Percentiles rank a stretch among this genome's conserved stretches.
Evolutionary conservation across 129 eudicot genomes (phyloP).

Genomic region (Cynara cardunculus): DNA sequence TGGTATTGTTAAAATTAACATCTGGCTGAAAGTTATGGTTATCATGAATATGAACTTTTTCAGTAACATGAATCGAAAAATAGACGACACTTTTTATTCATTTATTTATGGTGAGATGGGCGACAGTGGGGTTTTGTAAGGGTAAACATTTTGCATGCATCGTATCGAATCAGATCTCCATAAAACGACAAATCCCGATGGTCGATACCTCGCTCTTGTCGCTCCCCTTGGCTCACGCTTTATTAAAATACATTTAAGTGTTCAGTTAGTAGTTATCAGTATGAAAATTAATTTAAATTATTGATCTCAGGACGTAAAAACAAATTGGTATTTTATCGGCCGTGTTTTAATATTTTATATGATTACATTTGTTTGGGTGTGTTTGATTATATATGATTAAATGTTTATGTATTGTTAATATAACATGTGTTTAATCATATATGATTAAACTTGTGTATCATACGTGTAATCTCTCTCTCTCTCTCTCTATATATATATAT

Average conservation of each 20-base stretch:
- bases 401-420: too few relatives aligned
- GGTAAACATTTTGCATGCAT: neutral
- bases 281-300: too few relatives aligned
- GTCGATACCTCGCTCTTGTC: neutral
- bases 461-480: too few relatives aligned
- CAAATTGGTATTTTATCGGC: too few relatives aligned
- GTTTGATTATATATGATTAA: too few relatives aligned
- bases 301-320: too few relatives aligned
- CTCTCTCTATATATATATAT: too few relatives aligned
- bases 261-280: too few relatives aligned
- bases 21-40: neutral
- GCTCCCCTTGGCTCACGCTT: neutral
- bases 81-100: neutral
- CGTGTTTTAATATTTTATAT: too few relatives aligned
- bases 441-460: too few relatives aligned
- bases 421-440: too few relatives aligned
- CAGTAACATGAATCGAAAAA: neutral
- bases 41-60: neutral
- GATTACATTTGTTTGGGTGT: too few relatives aligned
- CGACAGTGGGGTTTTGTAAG: neutral
- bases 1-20: neutral
- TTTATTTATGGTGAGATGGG: neutral
- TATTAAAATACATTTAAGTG: neutral
- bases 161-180: neutral
- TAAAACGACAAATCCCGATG: neutral